phyloP scores from a whole-genome alignment of 2,329 filamentous ascomycete genomes.

The Xylaria sp. region DNA sequence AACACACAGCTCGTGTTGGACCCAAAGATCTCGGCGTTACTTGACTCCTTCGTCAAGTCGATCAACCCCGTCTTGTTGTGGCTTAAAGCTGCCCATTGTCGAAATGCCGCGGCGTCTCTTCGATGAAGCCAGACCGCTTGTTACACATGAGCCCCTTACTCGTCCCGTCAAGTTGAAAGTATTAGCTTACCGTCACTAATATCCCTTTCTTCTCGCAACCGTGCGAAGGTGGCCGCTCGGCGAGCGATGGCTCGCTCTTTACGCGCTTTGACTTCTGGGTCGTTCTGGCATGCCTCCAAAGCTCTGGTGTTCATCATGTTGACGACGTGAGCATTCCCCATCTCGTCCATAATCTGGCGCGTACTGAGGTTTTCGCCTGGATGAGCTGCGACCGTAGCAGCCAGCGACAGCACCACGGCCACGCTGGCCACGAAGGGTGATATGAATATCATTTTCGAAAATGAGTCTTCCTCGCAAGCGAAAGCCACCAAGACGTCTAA shows the following conservation, averaged over 20 bases:
- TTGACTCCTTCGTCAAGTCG: constrained; percentile 48
- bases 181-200: constrained; percentile 42
- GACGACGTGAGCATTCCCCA: constrained; percentile 46
- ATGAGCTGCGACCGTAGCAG: constrained; percentile 41
- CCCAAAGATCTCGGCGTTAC: constrained; percentile 50
- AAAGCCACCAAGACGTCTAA: not conserved
- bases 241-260: constrained; percentile 53
- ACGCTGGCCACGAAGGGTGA: constrained; percentile 38
- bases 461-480: not conserved
- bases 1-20: constrained; percentile 57
- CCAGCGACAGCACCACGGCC: constrained; percentile 41
- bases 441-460: constrained; percentile 40
- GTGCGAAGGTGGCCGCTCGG: constrained; percentile 52
- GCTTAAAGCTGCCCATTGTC: constrained; percentile 51
- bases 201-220: constrained; percentile 50
- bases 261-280: constrained; percentile 52
- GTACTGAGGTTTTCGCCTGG: constrained; percentile 46
- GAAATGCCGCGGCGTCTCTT: constrained; percentile 51
- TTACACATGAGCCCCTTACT: constrained; percentile 3
- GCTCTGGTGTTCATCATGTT: constrained; percentile 47
- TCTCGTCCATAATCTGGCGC: constrained; percentile 44
- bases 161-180: not conserved
- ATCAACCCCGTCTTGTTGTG: constrained; percentile 52
- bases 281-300: constrained; percentile 53
- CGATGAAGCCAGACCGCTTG: constrained; percentile 48